These are phyloP conservation scores for Sarcodon sp. DNA, from an alignment of 768 basidiomycete species.

Conservation along the genomic window DNA sequence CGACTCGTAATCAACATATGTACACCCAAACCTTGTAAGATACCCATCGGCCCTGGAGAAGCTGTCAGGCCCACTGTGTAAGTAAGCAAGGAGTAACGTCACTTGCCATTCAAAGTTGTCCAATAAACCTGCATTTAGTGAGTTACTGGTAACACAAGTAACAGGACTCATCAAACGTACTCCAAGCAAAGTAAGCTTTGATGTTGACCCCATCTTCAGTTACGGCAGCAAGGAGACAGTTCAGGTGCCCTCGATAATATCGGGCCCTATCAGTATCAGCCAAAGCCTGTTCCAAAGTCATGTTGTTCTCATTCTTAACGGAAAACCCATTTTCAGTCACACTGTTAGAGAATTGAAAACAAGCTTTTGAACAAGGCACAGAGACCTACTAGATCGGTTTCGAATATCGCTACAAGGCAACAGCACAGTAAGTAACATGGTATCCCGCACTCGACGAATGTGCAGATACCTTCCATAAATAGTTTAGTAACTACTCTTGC, in stretches of 20 bases:
- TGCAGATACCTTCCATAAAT: slow-evolving; percentile 21
- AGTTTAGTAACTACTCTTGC: slow-evolving; percentile 18
- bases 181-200: slow-evolving; percentile 57
- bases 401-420: slow-evolving; percentile 23
- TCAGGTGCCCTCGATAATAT: slow-evolving; percentile 50
- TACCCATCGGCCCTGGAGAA: slow-evolving; percentile 47
- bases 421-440: not conserved
- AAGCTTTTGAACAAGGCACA: not conserved
- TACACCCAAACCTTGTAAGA: slow-evolving; percentile 54
- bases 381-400: slow-evolving; percentile 37
- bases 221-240: slow-evolving; percentile 41
- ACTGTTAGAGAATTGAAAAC: slow-evolving; percentile 15
- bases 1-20: slow-evolving; percentile 59
- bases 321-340: slow-evolving; percentile 71
- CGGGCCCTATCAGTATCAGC: slow-evolving; percentile 51
- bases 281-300: slow-evolving; percentile 39
- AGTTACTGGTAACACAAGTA: slow-evolving; percentile 1
- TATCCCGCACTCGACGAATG: not conserved
- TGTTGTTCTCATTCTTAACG: slow-evolving; percentile 46
- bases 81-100: not conserved
- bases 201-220: slow-evolving; percentile 52
- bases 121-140: slow-evolving; percentile 32
- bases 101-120: slow-evolving; percentile 58
- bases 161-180: slow-evolving; percentile 20
- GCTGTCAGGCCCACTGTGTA: not conserved